These are phyloP conservation scores for Phytophthora brassicae DNA, from an alignment of 352 stramenopile genomes.

Conservation along the genomic window DNA sequence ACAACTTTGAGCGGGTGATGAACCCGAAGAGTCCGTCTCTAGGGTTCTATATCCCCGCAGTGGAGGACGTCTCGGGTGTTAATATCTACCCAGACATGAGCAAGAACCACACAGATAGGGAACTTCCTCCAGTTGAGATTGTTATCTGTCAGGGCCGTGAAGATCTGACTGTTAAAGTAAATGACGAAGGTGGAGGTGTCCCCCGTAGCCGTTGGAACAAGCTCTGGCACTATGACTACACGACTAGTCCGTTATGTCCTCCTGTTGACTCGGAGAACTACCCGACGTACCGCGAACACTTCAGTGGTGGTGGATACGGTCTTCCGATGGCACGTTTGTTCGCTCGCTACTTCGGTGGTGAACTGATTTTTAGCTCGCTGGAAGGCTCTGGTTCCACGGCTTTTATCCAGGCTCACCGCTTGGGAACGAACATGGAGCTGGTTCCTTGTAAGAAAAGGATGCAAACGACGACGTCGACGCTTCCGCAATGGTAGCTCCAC, in stretches of 20 bases:
- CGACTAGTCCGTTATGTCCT: slow-evolving; percentile 84
- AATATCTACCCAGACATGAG: slow-evolving; percentile 65
- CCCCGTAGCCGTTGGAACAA: slow-evolving; percentile 93
- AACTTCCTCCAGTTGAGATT: slow-evolving; percentile 93
- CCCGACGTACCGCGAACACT: slow-evolving; percentile 77
- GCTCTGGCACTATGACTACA: slow-evolving; percentile 99
- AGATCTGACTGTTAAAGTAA: slow-evolving; percentile 96
- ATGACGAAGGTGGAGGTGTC: slow-evolving; percentile 97
- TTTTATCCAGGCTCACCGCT: slow-evolving; percentile 71
- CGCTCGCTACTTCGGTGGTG: slow-evolving; percentile 97
- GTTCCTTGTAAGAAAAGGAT: slow-evolving; percentile 35
- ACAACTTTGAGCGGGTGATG: slow-evolving; percentile 58
- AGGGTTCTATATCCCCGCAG: slow-evolving; percentile 60
- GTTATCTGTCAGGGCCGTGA: slow-evolving; percentile 97
- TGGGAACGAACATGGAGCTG: slow-evolving; percentile 67
- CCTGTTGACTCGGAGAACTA: slow-evolving; percentile 57
- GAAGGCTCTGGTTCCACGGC: slow-evolving; percentile 97
- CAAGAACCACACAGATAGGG: slow-evolving; percentile 47
- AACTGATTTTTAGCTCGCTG: slow-evolving; percentile 98
- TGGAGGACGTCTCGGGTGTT: slow-evolving; percentile 53
- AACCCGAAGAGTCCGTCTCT: slow-evolving; percentile 55
- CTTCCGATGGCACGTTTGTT: slow-evolving; percentile 91
- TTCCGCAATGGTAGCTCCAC: slow-evolving; percentile 17
- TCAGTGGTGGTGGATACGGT: slow-evolving; percentile 94
- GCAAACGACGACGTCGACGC: slow-evolving; percentile 3